These are phyloP conservation scores for Hordeum vulgare DNA, from an alignment of 176 grass and related monocot genomes.

Conservation along the genomic window MorexV3_pseudomolecules_assembly NC_058522.1:446482853-446483352, in stretches of 20 bases:
- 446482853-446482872: conserved; percentile 18
- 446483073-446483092: conserved; percentile 25
- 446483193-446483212: neutral
- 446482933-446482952: conserved; percentile 25
- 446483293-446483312: neutral
- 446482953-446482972: conserved; percentile 10
- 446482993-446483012: conserved; percentile 22
- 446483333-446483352: neutral
- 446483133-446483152: neutral
- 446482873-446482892: conserved; percentile 53
- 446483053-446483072: conserved; percentile 61
- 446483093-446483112: conserved; percentile 38
- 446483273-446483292: conserved; percentile 30
- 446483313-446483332: neutral
- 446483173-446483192: conserved; percentile 11
- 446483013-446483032: conserved; percentile 49
- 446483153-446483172: conserved; percentile 39
- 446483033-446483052: conserved; percentile 45
- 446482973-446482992: neutral
- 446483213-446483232: conserved; percentile 31
- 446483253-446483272: neutral
- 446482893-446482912: conserved; percentile 55
- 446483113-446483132: neutral
- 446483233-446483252: conserved; percentile 22
- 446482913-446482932: conserved; percentile 39